Evolutionary conservation across 495 filamentous ascomycete genomes (phyloP), one percentile per base, ranked within the genome.

Genomic region (Aspergillus ellipticus): DNA sequence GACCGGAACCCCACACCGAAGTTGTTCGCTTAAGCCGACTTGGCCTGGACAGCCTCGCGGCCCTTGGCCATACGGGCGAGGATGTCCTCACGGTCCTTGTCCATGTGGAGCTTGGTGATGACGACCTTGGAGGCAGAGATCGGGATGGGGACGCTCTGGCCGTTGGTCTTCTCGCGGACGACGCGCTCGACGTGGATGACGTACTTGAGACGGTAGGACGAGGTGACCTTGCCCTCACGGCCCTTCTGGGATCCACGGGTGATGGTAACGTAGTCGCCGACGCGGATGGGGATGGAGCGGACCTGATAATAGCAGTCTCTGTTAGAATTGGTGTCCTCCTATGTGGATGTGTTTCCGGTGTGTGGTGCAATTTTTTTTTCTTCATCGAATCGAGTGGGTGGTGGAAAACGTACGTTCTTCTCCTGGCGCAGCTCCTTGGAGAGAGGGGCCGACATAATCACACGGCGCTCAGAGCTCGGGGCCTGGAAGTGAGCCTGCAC

Each of bases 141-240:
- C 70, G 87, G 88, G 71, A 96, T 76, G 56, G 90, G 91, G 15
- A 96, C 90, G 66, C 82, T 85, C 81, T 94, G 89, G 71, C 92
- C 92, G 74, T 89, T 92, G 70, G 83, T 85, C 85, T 97, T 97
- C 76, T 98, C 94, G 70, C 90, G 87, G 71, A 83, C 82, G 67
- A 98, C 84, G 62, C 90, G 88, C 85, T 96, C 91, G 72, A 96
- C 76, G 80, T 96, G 90, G 72, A 97, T 83, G 70, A 87, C 80
- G 78, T 89, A 98, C 81, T 97, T 97, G 66, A 96, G 89, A 77
- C 94, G 93, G 89, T 99, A 97, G 71, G 96, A 91, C 65, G 85
- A 86, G 67, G 85, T 91, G 78, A 98, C 82, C 59, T 65, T 69
- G 79, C 92, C 92, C 77, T 96, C 92, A 64, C 90, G 89, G 74